Evolutionary conservation across 441 rosid genomes (phyloP).

Genomic region (Populus tomentosa): DNA sequence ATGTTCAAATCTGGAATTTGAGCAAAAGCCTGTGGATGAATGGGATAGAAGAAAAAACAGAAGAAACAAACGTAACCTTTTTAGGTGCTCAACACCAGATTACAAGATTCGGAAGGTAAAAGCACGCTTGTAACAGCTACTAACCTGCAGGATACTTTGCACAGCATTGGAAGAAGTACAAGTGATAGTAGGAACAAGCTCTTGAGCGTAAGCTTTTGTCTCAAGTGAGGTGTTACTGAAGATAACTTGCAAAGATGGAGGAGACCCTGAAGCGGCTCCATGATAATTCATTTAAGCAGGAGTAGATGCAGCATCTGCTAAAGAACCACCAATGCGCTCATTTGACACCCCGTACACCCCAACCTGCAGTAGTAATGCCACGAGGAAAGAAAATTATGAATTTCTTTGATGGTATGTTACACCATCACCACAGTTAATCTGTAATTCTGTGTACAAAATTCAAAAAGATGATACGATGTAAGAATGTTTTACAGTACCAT

Average conservation of each 20-base stretch:
- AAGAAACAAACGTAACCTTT: background rate
- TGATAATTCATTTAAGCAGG: constrained; percentile 81
- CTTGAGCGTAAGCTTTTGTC: constrained; percentile 94
- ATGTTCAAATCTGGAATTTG: constrained; percentile 73
- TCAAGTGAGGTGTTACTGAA: constrained; percentile 91
- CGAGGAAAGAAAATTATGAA: constrained; percentile 12
- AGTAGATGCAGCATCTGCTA: constrained; percentile 93
- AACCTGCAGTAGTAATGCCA: constrained; percentile 43
- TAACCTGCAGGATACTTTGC: constrained; percentile 86
- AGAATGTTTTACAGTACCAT: background rate
- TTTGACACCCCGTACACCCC: constrained; percentile 90
- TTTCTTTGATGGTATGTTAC: background rate
- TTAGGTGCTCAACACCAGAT: background rate
- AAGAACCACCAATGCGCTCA: constrained; percentile 85
- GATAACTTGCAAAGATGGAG: constrained; percentile 79
- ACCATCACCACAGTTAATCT: background rate
- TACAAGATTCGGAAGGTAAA: constrained; percentile 2
- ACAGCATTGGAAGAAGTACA: constrained; percentile 96
- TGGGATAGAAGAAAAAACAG: background rate
- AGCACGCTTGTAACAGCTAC: constrained; percentile 1
- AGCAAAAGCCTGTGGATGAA: constrained; percentile 60
- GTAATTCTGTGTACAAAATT: no score
- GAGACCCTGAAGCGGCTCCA: constrained; percentile 55
- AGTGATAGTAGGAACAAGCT: constrained; percentile 92
- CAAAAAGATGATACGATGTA: no score